Evolutionary conservation across 306 rosid species (phyloP).

Genomic region (Fragaria ananassa): DNA sequence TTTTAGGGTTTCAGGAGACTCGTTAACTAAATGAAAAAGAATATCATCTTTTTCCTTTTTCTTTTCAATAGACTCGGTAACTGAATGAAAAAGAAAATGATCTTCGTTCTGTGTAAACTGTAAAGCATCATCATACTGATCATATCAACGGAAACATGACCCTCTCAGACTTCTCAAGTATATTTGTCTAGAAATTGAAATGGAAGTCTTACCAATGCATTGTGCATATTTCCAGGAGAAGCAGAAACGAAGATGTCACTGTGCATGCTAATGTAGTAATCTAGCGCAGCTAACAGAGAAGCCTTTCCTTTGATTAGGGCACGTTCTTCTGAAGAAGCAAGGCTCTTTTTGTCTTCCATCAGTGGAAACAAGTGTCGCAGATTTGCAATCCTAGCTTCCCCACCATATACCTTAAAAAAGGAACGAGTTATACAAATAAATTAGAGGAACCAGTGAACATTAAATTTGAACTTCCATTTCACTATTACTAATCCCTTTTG

Average conservation of each 20-base stretch:
- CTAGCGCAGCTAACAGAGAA: constrained; percentile 89
- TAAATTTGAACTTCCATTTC: constrained; percentile 10
- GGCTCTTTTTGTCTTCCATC: constrained; percentile 93
- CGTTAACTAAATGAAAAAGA: not conserved
- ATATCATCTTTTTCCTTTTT: too few relatives aligned
- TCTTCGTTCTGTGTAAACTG: not conserved
- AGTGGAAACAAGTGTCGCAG: constrained; percentile 72
- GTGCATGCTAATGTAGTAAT: constrained; percentile 87
- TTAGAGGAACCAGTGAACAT: constrained; percentile 13
- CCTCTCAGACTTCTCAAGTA: not conserved
- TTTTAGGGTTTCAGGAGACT: not conserved
- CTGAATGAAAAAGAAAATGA: too few relatives aligned
- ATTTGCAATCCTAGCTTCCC: constrained; percentile 83
- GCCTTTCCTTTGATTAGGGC: constrained; percentile 84
- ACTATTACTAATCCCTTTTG: not conserved
- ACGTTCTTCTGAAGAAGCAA: constrained; percentile 66
- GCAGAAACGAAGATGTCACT: constrained; percentile 93
- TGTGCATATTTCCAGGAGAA: constrained; percentile 99
- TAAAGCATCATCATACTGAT: too few relatives aligned
- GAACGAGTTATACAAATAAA: constrained; percentile 7
- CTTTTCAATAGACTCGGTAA: too few relatives aligned
- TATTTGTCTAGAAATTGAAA: not conserved
- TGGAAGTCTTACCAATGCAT: constrained; percentile 73
- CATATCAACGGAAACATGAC: not conserved
- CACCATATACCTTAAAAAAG: constrained; percentile 80